A percentile compares a stretch with the other conserved stretches of the same genome.
Conservation (phyloP, 768 basidiomycete genomes). For the Termitomyces bulborhizus region DNA sequence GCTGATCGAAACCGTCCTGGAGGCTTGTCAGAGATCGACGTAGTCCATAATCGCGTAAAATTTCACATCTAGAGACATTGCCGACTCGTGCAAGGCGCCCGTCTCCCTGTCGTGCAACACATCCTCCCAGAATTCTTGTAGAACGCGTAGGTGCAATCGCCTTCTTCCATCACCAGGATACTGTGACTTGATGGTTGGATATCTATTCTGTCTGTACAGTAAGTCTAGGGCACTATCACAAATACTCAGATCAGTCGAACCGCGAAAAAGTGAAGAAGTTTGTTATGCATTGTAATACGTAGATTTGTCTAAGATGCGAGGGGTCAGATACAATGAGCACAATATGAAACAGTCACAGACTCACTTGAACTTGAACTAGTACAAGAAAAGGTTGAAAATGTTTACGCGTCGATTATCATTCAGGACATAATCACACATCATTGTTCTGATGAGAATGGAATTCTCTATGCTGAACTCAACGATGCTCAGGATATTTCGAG, state of each 20-base stretch:
- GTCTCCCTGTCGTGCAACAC: conserved; percentile 10
- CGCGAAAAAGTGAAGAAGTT: conserved; percentile 12
- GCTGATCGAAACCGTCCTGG: conserved; percentile 25
- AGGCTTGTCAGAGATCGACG: not conserved
- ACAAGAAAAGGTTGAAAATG: not conserved
- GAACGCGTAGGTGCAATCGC: conserved; percentile 45
- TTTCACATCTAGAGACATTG: conserved; percentile 5
- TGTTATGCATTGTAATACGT: conserved; percentile 9
- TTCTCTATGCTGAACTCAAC: not conserved
- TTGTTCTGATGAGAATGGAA: too few relatives aligned
- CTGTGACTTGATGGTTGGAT: conserved; percentile 35
- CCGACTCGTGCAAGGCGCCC: not conserved
- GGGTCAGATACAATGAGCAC: not conserved
- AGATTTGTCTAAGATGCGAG: not conserved
- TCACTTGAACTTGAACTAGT: not conserved
- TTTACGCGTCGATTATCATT: not conserved
- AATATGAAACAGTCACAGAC: not conserved
- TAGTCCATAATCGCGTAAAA: not conserved
- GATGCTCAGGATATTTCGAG: not conserved
- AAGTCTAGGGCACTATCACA: not conserved
- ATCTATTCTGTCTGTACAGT: conserved; percentile 26
- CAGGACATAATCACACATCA: not conserved
- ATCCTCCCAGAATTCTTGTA: conserved; percentile 42
- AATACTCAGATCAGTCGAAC: conserved; percentile 6
- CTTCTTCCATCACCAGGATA: conserved; percentile 52